Conservation (phyloP, 2,329 filamentous ascomycete species). For the Pyrenophora teres region DNA sequence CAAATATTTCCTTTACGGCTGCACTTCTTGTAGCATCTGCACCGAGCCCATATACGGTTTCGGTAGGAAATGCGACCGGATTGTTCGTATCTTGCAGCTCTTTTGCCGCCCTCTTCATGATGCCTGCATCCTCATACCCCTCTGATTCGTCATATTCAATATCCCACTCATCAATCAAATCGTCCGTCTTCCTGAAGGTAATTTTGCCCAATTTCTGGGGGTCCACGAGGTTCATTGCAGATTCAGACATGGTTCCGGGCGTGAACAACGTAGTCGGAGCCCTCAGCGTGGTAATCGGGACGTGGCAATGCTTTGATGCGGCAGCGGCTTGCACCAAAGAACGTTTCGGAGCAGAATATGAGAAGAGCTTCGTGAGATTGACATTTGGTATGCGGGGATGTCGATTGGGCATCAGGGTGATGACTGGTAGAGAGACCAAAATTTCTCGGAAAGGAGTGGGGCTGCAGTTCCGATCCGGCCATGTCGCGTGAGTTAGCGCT, state of each 20-base stretch:
- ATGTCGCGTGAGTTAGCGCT: too few species aligned
- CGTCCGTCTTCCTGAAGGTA: conserved; percentile 34
- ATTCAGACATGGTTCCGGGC: conserved; percentile 38
- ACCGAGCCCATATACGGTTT: conserved; percentile 97
- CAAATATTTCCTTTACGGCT: conserved; percentile 89
- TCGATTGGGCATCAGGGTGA: conserved; percentile 40
- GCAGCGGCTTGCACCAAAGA: conserved; percentile 34
- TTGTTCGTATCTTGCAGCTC: conserved; percentile 68
- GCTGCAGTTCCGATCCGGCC: conserved; percentile 28
- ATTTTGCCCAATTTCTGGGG: conserved; percentile 48
- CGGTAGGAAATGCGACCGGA: conserved; percentile 94
- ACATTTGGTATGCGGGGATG: conserved; percentile 44
- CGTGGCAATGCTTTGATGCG: conserved; percentile 19
- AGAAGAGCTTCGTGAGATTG: conserved; percentile 22
- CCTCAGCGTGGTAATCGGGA: conserved; percentile 34
- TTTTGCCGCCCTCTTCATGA: conserved; percentile 68
- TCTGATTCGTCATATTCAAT: conserved; percentile 34
- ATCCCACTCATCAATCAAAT: conserved; percentile 44
- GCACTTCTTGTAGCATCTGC: conserved; percentile 87
- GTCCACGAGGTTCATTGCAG: conserved; percentile 47
- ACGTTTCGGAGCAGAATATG: conserved; percentile 17
- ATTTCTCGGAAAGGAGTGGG: conserved; percentile 29
- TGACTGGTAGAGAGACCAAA: conserved; percentile 32
- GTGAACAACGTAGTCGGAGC: conserved; percentile 4
- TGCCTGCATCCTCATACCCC: conserved; percentile 52